A percentile compares a stretch with the other conserved stretches of the same genome.
These are phyloP conservation scores for Dioszegia hungarica DNA, from an alignment of 768 basidiomycete species.

Conservation along the genomic window DNA sequence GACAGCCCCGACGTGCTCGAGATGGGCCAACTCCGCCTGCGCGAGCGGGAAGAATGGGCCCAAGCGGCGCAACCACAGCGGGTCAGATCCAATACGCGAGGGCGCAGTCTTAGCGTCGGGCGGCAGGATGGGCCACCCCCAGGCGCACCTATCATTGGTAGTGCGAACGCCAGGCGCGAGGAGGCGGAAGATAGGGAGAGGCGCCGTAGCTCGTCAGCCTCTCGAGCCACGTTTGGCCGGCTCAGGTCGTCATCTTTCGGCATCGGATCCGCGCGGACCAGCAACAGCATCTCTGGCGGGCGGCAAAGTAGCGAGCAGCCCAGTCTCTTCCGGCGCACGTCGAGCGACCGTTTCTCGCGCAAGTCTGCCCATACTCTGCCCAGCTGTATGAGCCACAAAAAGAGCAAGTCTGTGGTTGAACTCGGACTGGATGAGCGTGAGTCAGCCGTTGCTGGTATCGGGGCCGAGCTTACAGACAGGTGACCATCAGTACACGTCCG, in stretches of 20 bases:
- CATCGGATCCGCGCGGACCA: not conserved
- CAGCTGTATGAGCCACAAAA: not conserved
- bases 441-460: too few species aligned
- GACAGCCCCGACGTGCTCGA: slow-evolving; percentile 12
- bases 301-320: not conserved
- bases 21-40: slow-evolving; percentile 13
- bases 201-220: slow-evolving; percentile 1
- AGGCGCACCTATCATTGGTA: slow-evolving; percentile 29
- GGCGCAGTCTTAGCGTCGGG: slow-evolving; percentile 30
- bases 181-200: slow-evolving; percentile 14
- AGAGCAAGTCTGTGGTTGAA: not conserved
- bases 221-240: slow-evolving; percentile 7
- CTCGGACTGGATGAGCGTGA: too few species aligned
- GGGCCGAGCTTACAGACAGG: too few species aligned
- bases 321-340: not conserved
- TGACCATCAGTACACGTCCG: too few species aligned
- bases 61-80: slow-evolving; percentile 1
- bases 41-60: slow-evolving; percentile 39
- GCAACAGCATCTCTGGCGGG: not conserved
- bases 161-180: slow-evolving; percentile 12
- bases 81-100: slow-evolving; percentile 10
- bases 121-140: slow-evolving; percentile 4
- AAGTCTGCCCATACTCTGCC: not conserved
- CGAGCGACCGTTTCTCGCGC: not conserved
- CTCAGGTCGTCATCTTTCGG: slow-evolving; percentile 14